Base-by-base conservation (phyloP, 2,329 filamentous ascomycete genomes). In the Dactylellina parvicollis region DNA sequence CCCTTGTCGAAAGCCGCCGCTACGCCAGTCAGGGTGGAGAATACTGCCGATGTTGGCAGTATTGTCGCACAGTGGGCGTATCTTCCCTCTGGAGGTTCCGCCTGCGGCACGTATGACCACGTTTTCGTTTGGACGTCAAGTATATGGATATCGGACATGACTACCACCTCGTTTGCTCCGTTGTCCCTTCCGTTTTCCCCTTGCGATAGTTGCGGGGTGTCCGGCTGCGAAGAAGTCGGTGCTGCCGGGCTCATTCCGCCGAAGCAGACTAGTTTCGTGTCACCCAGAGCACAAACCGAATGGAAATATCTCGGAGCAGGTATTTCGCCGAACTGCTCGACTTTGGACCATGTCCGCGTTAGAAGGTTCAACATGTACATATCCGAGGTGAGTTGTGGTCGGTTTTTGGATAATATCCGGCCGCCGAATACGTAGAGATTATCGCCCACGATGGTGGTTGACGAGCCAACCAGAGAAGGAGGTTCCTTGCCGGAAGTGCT, bases 131-230 rank as follows among this genome's bases (percentile, higher is more conserved):
- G 85, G 1, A 95, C 91, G 80, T 99, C 94, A 80, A 92, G 98
- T 30, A 99, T 91, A 81, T 98, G 92, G 62, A 98, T 92, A 81
- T 99, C 95, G 4, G 94, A 97, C 93, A 99, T 97, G 65, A 98
- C 95, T 1, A 92, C 90, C 3, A 98, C 91, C 78, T 97, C 93
- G 36, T 92, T 88, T 77, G 92, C 90, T 61, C 88, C 83, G 75
- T 93, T 26, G 20, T 59, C 44, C n/a, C 40, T 59, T 30, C 57
- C 56, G 28, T 57, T 61, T 56, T 74, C 61, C 18, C 56, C 59
- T 22, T 62, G 61, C 12, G 52, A 16, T 34, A 36, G n/a, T 18
- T 64, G 66, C n/a, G 67, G 67, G 2, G 36, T 57, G 30, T 74
- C 64, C 46, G 24, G 55, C 40, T 56, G 59, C 3, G 36, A 46